Percentiles rank a stretch among this genome's conserved stretches.
Conservation (phyloP, 2,329 filamentous ascomycete genomes). For the Hymenoscyphus salicellus region DNA sequence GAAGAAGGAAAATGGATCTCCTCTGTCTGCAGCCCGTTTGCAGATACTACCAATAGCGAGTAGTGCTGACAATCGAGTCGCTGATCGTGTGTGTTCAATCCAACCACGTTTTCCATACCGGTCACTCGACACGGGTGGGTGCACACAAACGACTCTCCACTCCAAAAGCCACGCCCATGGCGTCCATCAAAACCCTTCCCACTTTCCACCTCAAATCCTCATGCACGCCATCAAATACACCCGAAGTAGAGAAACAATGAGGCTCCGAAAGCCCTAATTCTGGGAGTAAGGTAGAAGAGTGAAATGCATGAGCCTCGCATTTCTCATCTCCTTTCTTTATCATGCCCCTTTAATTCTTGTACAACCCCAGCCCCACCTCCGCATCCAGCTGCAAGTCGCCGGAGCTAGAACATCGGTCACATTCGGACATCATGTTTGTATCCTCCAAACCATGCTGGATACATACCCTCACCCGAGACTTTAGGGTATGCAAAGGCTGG, state of each 20-base stretch:
- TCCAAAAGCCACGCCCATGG: neutral
- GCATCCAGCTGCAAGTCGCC: neutral
- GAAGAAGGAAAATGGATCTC: neutral
- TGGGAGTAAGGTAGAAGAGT: neutral
- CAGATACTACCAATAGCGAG: neutral
- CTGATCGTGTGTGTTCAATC: neutral
- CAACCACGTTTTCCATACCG: neutral
- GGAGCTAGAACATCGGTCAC: neutral
- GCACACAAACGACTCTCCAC: neutral
- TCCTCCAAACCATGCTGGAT: neutral
- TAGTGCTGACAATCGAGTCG: neutral
- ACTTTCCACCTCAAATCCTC: neutral
- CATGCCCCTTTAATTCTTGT: no score
- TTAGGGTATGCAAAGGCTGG: neutral
- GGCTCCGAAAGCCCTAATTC: neutral
- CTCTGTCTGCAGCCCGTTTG: neutral
- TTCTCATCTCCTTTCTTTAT: no score
- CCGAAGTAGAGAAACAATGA: neutral
- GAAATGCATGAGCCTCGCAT: no score
- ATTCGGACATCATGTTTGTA: neutral
- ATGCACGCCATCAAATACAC: neutral
- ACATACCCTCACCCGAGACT: neutral
- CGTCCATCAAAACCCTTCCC: neutral
- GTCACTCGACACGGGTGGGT: neutral
- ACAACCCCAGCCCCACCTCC: neutral